Conservation (phyloP, 495 filamentous ascomycete genomes). For the Clavariopsis aquatica region DNA sequence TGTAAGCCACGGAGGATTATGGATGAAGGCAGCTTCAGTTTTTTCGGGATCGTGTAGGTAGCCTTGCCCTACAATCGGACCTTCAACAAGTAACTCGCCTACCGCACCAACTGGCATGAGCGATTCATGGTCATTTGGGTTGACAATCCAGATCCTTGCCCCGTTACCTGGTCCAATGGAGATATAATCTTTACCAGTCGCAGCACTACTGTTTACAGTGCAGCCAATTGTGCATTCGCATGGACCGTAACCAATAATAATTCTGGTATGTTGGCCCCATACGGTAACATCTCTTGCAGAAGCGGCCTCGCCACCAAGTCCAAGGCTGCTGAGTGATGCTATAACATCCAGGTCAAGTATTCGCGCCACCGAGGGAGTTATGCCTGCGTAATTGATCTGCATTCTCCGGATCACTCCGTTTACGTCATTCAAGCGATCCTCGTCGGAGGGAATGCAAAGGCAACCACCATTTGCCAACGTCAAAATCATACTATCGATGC, state of each 20-base stretch:
- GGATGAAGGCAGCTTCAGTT: no score
- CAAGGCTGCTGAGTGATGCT: slow-evolving; percentile 3
- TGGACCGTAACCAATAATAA: slow-evolving; percentile 30
- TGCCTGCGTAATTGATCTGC: slow-evolving; percentile 32
- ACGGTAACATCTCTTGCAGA: slow-evolving; percentile 9
- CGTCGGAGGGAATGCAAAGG: slow-evolving; percentile 46
- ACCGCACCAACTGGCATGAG: slow-evolving; percentile 24
- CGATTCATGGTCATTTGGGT: slow-evolving; percentile 53
- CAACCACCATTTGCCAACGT: slow-evolving; percentile 42
- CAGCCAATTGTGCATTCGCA: slow-evolving; percentile 45
- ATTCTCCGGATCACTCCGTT: slow-evolving; percentile 33
- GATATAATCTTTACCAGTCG: slow-evolving; percentile 38
- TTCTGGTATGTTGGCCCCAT: slow-evolving; percentile 8
- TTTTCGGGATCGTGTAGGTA: no score
- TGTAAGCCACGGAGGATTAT: no score
- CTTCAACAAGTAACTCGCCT: no score
- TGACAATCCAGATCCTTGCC: slow-evolving; percentile 57
- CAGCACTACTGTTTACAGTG: slow-evolving; percentile 30
- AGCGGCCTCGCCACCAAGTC: slow-evolving; percentile 16
- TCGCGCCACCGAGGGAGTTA: slow-evolving; percentile 34
- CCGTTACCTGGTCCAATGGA: slow-evolving; percentile 52
- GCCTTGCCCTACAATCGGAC: no score
- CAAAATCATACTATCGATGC: slow-evolving; percentile 26
- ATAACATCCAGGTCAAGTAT: slow-evolving; percentile 13
- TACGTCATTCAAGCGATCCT: slow-evolving; percentile 39